phyloP scores from a whole-genome alignment of 139 green algal genomes.

The Microglena sp. region DNA sequence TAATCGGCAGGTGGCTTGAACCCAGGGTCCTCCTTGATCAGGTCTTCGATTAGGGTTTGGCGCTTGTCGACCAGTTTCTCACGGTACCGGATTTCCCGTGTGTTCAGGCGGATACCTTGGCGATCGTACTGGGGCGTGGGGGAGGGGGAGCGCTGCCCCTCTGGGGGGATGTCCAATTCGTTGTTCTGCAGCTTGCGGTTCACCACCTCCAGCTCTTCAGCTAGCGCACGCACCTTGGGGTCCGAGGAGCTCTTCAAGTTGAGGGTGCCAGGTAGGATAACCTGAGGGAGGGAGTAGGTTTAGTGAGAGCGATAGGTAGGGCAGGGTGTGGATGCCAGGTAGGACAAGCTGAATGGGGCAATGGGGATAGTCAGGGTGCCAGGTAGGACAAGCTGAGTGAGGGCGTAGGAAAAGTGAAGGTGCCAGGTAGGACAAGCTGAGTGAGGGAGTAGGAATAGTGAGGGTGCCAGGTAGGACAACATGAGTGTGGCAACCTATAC shows the following conservation, averaged over 20 bases:
- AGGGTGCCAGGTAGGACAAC: not conserved
- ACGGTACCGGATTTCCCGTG: constrained; percentile 68
- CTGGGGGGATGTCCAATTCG: constrained; percentile 39
- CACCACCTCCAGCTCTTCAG: constrained; percentile 36
- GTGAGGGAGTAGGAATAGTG: not conserved
- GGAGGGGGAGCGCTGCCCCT: constrained; percentile 76
- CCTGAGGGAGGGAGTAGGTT: constrained; percentile 15
- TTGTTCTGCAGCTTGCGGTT: constrained; percentile 27
- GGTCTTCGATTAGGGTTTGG: constrained; percentile 73
- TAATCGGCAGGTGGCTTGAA: constrained; percentile 85
- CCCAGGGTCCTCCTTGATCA: constrained; percentile 75
- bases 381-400: not conserved
- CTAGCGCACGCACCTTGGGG: constrained; percentile 32
- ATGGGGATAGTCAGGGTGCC: not conserved
- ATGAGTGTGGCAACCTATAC: not conserved
- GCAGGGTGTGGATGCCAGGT: not conserved
- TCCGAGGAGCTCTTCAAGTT: constrained; percentile 32
- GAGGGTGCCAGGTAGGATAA: constrained; percentile 30
- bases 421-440: constrained; percentile 34
- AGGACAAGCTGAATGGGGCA: not conserved
- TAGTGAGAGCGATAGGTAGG: not conserved
- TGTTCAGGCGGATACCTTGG: constrained; percentile 79
- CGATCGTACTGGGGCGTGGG: constrained; percentile 90
- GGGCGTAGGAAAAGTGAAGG: constrained; percentile 40
- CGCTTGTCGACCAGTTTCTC: constrained; percentile 22